Base-by-base conservation (phyloP, 371 early-diverging fungal genomes). In the Saksenaea oblongispora region DNA sequence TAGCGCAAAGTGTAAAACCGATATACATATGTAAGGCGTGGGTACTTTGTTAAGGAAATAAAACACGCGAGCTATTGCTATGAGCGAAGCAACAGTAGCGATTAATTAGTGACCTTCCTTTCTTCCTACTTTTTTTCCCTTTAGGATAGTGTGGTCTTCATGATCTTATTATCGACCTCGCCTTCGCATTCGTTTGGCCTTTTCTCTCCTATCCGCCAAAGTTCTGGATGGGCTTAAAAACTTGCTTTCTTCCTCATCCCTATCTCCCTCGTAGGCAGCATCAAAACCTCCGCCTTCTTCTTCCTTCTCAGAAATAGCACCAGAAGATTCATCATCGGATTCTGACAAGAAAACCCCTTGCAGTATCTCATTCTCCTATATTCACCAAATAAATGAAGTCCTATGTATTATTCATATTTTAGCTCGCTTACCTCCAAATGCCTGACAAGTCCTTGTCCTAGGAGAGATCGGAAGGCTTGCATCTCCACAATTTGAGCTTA, bases 401-500 rank as follows among this genome's bases (percentile, higher is more conserved):
- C 2, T 39, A 11, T n/a, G 15, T 14, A 11, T 11, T n/a, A 39
- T 39, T 5, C 39, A 39, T 11, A 11, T 26, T 1, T 54, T 7
- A 31, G 2, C 4, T 18, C 41, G 35, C 54, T 59, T 61, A 63
- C 67, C 51, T 72, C 74, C 55, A 81, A 71, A 56, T 81, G 81
- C 14, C 71, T 76, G 17, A 68, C 76, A 5, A 81, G 41, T 4
- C 81, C 81, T 17, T 74, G 63, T 1, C 76, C 71, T n/a, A 80
- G 51, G 2, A 72, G 69, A 5, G 68, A 64, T 11, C 81, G 57
- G 44, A 80, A 63, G 24, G 68, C 78, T 37, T 71, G 76, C 18
- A 80, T 67, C 37, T 78, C 74, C 13, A 78, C 42, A 42, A 78
- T 75, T 59, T 75, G 71, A 10, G 72, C 79, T 79, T 66, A 17